These are phyloP conservation scores for Apiotrichum laibachii DNA, from an alignment of 1,284 basidiomycete species.

Conservation along the genomic window DNA sequence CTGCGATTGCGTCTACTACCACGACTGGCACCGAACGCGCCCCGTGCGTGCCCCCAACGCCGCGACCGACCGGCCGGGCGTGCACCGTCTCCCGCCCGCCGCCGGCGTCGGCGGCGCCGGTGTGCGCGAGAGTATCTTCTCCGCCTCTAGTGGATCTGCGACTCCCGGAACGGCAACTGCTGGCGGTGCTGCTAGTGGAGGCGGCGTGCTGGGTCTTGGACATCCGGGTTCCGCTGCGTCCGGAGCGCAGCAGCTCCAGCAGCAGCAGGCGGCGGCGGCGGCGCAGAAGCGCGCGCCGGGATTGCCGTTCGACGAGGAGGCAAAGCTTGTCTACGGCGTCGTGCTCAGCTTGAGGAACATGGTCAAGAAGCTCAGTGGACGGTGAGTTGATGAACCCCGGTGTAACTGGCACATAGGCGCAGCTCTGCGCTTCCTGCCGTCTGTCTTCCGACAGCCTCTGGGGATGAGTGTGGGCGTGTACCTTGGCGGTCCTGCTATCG, in stretches of 20 bases:
- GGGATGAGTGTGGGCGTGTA: too few relatives aligned
- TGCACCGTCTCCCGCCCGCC: constrained; percentile 59
- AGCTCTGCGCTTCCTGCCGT: too few relatives aligned
- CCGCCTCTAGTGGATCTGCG: neutral
- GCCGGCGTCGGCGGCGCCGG: constrained; percentile 12
- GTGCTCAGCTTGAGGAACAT: constrained; percentile 88
- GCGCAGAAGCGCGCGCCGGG: constrained; percentile 31
- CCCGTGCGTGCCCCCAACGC: constrained; percentile 62
- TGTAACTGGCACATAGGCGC: neutral
- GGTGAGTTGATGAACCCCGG: constrained; percentile 55
- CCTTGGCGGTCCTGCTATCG: too few relatives aligned
- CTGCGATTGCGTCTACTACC: constrained; percentile 86
- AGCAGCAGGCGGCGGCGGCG: constrained; percentile 5
- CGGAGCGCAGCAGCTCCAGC: neutral
- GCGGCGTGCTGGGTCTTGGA: neutral
- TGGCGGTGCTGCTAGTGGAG: neutral
- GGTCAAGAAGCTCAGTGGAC: constrained; percentile 86
- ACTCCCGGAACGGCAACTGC: neutral
- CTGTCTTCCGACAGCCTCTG: too few relatives aligned
- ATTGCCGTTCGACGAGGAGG: constrained; percentile 92
- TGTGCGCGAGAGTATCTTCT: constrained; percentile 35
- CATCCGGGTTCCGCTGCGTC: neutral
- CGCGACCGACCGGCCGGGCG: constrained; percentile 67
- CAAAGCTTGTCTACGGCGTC: constrained; percentile 95
- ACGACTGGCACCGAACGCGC: constrained; percentile 83